Percentiles rank a stretch among this genome's conserved stretches.
These are phyloP conservation scores for Tylopilus rubrobrunneus DNA, from an alignment of 768 basidiomycete species.

Conservation along the genomic window DNA sequence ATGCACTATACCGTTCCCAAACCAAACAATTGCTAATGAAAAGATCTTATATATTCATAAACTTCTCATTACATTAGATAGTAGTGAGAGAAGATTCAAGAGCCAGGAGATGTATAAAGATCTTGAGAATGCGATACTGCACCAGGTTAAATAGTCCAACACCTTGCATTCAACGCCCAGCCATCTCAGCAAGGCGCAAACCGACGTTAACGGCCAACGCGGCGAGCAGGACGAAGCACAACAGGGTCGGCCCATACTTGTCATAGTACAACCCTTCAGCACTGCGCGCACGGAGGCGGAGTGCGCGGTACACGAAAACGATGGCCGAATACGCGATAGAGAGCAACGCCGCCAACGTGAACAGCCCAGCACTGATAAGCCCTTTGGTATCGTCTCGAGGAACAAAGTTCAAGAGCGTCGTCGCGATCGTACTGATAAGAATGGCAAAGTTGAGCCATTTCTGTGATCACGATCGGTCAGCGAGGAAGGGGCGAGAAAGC, in stretches of 20 bases:
- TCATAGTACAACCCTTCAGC: conserved; percentile 88
- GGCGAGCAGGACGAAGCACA: conserved; percentile 65
- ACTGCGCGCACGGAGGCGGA: conserved; percentile 60
- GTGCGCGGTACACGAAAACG: conserved; percentile 75
- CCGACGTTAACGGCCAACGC: conserved; percentile 76
- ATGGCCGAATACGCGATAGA: conserved; percentile 84
- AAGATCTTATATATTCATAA: conserved; percentile 11
- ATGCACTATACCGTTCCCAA: conserved; percentile 24
- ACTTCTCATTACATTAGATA: neutral
- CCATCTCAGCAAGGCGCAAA: conserved; percentile 59
- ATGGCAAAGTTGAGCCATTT: conserved; percentile 90
- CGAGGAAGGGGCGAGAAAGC: neutral
- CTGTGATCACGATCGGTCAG: conserved; percentile 36
- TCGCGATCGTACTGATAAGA: conserved; percentile 85
- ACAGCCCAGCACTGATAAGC: conserved; percentile 81
- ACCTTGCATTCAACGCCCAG: conserved; percentile 4
- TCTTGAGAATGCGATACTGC: neutral
- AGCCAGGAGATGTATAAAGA: neutral
- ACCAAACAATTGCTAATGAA: conserved; percentile 23
- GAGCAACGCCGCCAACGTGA: conserved; percentile 85
- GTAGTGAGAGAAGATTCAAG: neutral
- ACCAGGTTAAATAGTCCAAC: no score
- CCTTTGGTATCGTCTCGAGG: conserved; percentile 68
- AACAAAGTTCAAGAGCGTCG: conserved; percentile 84
- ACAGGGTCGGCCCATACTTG: conserved; percentile 76